Evolutionary conservation across 129 eudicot species (phyloP).

Genomic region (Calendula officinalis): DNA sequence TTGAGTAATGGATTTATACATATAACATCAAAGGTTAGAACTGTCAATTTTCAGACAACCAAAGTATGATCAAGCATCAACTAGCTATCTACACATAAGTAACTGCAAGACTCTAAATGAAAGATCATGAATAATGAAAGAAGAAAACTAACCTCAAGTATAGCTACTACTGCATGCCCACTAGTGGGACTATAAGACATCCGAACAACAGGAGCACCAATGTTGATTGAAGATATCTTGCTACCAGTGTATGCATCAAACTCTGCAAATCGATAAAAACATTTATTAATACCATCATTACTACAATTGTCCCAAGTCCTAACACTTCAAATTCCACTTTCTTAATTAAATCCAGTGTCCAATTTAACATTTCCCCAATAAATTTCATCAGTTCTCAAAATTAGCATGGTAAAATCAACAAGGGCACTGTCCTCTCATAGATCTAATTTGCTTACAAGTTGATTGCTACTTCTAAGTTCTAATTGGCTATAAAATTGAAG

Average conservation of each 20-base stretch:
- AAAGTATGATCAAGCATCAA: neutral
- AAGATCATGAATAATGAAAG: neutral
- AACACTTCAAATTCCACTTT: constrained; percentile 12
- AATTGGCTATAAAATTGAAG: neutral
- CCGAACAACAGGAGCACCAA: constrained; percentile 90
- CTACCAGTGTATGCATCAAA: constrained; percentile 91
- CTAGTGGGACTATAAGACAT: constrained; percentile 92
- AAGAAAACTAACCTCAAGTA: constrained; percentile 74
- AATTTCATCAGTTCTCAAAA: neutral
- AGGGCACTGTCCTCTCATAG: constrained; percentile 4
- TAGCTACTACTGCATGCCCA: constrained; percentile 78
- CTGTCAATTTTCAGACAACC: neutral
- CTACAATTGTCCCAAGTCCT: neutral
- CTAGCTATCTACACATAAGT: neutral
- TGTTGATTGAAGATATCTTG: constrained; percentile 91
- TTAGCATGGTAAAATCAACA: neutral
- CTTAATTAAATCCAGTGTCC: constrained; percentile 3
- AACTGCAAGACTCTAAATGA: constrained; percentile 2
- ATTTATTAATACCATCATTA: neutral
- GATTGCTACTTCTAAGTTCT: neutral
- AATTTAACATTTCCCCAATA: neutral
- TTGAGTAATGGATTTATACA: neutral
- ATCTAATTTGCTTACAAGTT: constrained; percentile 14
- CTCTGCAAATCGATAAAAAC: constrained; percentile 40
- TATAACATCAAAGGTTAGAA: constrained; percentile 2